Conservation (phyloP, 164 flowering plant species). For the Platanus orientalis region DNA sequence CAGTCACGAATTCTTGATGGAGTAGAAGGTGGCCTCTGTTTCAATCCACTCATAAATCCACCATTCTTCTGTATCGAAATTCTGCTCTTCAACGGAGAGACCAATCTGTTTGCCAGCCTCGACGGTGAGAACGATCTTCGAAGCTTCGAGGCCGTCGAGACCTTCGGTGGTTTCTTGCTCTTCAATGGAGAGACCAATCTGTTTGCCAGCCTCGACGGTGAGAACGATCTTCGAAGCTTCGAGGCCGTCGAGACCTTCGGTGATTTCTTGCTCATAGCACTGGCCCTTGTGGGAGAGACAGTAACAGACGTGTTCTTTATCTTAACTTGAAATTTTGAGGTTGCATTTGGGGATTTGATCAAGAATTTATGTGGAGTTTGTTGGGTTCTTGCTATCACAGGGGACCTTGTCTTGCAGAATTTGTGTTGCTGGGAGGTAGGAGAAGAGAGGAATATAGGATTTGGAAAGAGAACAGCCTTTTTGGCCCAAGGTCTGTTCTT, state of each 20-base stretch:
- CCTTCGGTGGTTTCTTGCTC: too few relatives aligned
- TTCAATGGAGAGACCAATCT: slow-evolving; percentile 68
- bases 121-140: slow-evolving; percentile 74
- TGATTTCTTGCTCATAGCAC: slow-evolving; percentile 22
- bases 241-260: slow-evolving; percentile 39
- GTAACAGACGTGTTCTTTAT: slow-evolving; percentile 35
- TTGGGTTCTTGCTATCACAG: slow-evolving; percentile 38
- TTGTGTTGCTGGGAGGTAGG: slow-evolving; percentile 45
- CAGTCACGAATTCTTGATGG: slow-evolving; percentile 30
- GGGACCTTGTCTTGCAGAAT: slow-evolving; percentile 64
- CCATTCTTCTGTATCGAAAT: slow-evolving; percentile 30
- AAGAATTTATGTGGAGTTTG: slow-evolving; percentile 70
- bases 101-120: slow-evolving; percentile 52
- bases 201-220: slow-evolving; percentile 61
- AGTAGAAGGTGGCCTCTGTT: slow-evolving; percentile 40
- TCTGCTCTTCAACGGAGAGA: slow-evolving; percentile 64
- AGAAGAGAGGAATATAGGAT: slow-evolving; percentile 67
- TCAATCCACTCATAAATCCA: slow-evolving; percentile 41
- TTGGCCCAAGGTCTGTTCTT: slow-evolving; percentile 77
- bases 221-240: slow-evolving; percentile 60
- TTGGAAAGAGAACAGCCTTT: slow-evolving; percentile 83
- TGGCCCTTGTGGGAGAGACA: slow-evolving; percentile 44
- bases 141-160: slow-evolving; percentile 42
- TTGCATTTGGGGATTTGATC: slow-evolving; percentile 62
- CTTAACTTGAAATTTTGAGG: slow-evolving; percentile 50